Base-by-base conservation (phyloP, 805 yeast species). In the Candida schatavii region DNA sequence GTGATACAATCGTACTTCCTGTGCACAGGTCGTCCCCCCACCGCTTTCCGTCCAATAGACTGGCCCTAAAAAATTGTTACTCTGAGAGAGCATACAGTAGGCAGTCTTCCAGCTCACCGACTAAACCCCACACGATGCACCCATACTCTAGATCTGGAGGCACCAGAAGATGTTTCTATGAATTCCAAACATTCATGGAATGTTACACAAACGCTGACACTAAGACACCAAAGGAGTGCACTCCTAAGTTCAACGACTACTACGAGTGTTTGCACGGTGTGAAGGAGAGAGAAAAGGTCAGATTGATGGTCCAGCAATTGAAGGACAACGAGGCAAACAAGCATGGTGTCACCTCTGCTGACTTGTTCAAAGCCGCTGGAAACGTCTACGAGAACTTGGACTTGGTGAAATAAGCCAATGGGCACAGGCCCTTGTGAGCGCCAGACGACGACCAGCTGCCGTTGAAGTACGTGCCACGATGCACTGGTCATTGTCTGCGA, bases 91-190 rank as follows among this genome's bases (percentile, higher is more conserved):
- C 27, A 7, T 23, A 23, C 27, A 23, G 27, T 11, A 23, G 11
- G 27, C 27, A 23, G 11, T 7, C 27, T 23, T 31, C 15, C 11
- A 31, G 15, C 35, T 31, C 22, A 13, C 19, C 15, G 7, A 7
- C 18, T 15, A 39, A 33, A n/a, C 40, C 20, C 9, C n/a, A 11
- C 19, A 47, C 41, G 29, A 70, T 70, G 75, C 74, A 69, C 51
- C 75, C 75, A 49, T 68, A 69, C 48, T 68, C 74, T 38, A 67
- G 74, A 62, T 56, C 66, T 28, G 75, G 75, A 22, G 75, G 74
- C 38, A 70, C 75, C 48, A 68, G 74, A 59, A 68, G 61, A 60
- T 70, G 75, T 50, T 70, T 66, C 53, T 70, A 70, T 55, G 75
- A 70, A 48, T 70, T 70, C 56, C 75, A 70, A 55, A 60, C 70